A percentile compares a stretch with the other conserved stretches of the same genome.
These are phyloP conservation scores for Heliamphora pulchella DNA, from an alignment of 179 eudicot genomes.

Conservation along the genomic window DNA sequence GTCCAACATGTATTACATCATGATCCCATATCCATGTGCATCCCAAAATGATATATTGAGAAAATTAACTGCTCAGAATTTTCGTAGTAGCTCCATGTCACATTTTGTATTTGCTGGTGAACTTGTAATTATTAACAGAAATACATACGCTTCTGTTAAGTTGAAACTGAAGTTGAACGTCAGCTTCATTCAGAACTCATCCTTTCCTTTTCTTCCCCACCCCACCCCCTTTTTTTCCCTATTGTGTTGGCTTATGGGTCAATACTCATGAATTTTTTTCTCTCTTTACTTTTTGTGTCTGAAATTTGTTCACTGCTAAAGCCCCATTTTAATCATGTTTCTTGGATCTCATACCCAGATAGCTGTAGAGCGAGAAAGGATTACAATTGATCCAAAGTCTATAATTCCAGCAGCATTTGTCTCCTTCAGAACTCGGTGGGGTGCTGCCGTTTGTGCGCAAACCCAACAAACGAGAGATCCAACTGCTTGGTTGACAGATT, in stretches of 20 bases:
- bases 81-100: neutral
- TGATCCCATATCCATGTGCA: too few relatives aligned
- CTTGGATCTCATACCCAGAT: constrained; percentile 38
- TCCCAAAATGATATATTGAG: neutral
- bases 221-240: neutral
- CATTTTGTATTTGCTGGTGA: neutral
- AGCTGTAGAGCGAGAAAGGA: constrained; percentile 61
- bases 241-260: neutral
- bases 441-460: constrained; percentile 84
- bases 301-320: neutral
- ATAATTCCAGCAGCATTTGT: constrained; percentile 84
- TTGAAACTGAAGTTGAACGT: neutral
- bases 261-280: neutral
- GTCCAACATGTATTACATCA: too few relatives aligned
- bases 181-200: neutral
- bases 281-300: neutral
- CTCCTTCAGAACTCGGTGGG: constrained; percentile 79
- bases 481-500: constrained; percentile 59
- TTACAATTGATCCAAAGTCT: constrained; percentile 44
- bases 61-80: neutral
- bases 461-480: constrained; percentile 79
- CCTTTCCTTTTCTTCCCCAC: neutral
- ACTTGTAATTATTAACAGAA: neutral
- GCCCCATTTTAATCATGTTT: neutral
- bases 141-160: neutral